phyloP scores from a whole-genome alignment of 805 yeast species.

The Scheffersomyces lignosus region DNA sequence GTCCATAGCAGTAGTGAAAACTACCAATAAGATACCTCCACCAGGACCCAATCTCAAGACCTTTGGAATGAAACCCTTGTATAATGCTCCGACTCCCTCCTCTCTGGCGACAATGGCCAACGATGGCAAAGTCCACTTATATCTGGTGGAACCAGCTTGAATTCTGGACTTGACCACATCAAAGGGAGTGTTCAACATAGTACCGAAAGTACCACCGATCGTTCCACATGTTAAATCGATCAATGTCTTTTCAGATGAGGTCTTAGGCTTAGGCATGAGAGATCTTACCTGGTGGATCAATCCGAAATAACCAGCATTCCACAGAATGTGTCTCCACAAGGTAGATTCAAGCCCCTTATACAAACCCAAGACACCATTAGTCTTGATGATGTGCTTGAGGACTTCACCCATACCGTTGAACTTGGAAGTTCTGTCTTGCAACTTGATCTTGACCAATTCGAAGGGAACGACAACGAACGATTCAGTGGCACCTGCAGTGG shows the following conservation, averaged over 20 bases:
- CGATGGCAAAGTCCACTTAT: conserved; percentile 90
- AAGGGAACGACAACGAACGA: conserved; percentile 97
- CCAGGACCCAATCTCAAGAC: conserved; percentile 98
- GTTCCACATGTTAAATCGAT: conserved; percentile 92
- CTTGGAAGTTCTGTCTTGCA: conserved; percentile 83
- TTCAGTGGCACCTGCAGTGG: conserved; percentile 97
- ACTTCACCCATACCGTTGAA: conserved; percentile 87
- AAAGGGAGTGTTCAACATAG: conserved; percentile 92
- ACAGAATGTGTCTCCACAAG: conserved; percentile 90
- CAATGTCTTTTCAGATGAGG: conserved; percentile 69
- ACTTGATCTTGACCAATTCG: conserved; percentile 90
- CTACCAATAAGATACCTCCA: conserved; percentile 96
- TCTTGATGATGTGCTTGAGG: conserved; percentile 63
- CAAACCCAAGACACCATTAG: conserved; percentile 79
- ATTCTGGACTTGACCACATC: conserved; percentile 97
- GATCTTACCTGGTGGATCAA: conserved; percentile 83
- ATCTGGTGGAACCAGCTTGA: conserved; percentile 87
- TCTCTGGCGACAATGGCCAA: conserved; percentile 72
- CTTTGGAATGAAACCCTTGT: conserved; percentile 96
- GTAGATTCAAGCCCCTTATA: conserved; percentile 97
- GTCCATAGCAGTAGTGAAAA: conserved; percentile 93
- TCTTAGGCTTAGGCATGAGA: conserved; percentile 75
- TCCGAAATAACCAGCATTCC: conserved; percentile 99
- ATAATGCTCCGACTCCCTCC: conserved; percentile 90
- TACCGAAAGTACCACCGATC: conserved; percentile 96